A percentile compares a stretch with the other conserved stretches of the same genome.
Conservation (phyloP, 495 filamentous ascomycete genomes). For the Acidomyces sp. region DNA sequence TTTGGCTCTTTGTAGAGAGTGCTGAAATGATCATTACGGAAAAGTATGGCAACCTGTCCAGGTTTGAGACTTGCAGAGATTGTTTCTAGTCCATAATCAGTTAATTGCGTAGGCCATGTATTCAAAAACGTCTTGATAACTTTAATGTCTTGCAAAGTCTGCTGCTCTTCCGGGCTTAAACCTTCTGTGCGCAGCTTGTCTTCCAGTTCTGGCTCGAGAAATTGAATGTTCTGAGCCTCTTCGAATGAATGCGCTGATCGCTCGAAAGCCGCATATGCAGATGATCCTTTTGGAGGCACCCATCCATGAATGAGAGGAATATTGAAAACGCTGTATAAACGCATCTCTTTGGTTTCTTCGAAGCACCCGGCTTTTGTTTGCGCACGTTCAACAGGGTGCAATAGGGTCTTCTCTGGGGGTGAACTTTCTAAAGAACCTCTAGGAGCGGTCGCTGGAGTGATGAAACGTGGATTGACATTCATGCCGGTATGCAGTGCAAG, state of each 20-base stretch:
- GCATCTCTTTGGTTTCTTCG: slow-evolving; percentile 69
- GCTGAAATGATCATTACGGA: slow-evolving; percentile 93
- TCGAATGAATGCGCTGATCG: slow-evolving; percentile 73
- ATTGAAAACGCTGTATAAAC: slow-evolving; percentile 71
- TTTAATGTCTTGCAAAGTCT: slow-evolving; percentile 62
- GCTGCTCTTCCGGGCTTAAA: slow-evolving; percentile 45
- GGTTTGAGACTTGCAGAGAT: slow-evolving; percentile 52
- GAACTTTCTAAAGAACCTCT: slow-evolving; percentile 14
- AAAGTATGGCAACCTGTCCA: slow-evolving; percentile 73
- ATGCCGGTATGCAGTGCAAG: slow-evolving; percentile 87
- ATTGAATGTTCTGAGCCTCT: slow-evolving; percentile 75
- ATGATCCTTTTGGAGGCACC: slow-evolving; percentile 54
- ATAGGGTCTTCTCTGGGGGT: slow-evolving; percentile 24
- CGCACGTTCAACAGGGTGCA: slow-evolving; percentile 15
- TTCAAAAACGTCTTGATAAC: slow-evolving; percentile 70
- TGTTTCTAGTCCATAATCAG: slow-evolving; percentile 60
- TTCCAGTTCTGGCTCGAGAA: slow-evolving; percentile 77
- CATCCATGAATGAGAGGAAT: slow-evolving; percentile 91
- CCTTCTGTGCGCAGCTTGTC: slow-evolving; percentile 51
- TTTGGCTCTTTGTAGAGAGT: slow-evolving; percentile 75
- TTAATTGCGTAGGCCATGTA: slow-evolving; percentile 73
- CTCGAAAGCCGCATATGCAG: slow-evolving; percentile 50
- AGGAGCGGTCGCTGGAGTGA: slow-evolving; percentile 32
- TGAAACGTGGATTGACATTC: slow-evolving; percentile 91
- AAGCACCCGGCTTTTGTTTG: slow-evolving; percentile 52